Conservation (phyloP, 192 early-diverging fungal species). For the Gigaspora rosea region DNA sequence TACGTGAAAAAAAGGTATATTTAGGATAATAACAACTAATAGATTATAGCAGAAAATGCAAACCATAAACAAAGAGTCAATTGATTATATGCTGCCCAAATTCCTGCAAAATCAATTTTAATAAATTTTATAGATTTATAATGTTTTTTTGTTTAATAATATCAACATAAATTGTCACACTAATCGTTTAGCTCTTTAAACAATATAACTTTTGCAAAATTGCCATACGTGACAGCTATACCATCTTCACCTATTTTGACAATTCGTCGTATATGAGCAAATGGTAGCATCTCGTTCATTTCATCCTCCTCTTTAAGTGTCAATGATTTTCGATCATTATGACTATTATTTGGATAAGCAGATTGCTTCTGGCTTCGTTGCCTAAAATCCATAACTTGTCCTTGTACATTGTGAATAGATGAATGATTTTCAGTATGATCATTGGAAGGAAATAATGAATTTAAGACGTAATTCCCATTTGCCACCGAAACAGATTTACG, state of each 20-base stretch:
- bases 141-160: no score
- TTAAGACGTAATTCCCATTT: neutral
- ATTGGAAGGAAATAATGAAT: neutral
- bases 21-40: no score
- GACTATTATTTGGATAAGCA: constrained; percentile 9
- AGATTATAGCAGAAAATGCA: no score
- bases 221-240: constrained; percentile 25
- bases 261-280: constrained; percentile 24
- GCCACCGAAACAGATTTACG: neutral
- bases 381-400: constrained; percentile 25
- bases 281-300: constrained; percentile 31
- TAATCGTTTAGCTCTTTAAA: constrained; percentile 2
- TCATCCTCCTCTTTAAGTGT: constrained; percentile 19
- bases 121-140: no score
- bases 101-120: no score
- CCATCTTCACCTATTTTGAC: constrained; percentile 33
- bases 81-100: no score
- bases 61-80: no score
- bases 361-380: neutral
- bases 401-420: neutral
- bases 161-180: no score
- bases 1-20: no score
- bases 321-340: neutral
- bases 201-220: constrained; percentile 29
- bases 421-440: neutral